Base-by-base conservation (phyloP, 495 filamentous ascomycete species). In the Penicillium canariense region DNA sequence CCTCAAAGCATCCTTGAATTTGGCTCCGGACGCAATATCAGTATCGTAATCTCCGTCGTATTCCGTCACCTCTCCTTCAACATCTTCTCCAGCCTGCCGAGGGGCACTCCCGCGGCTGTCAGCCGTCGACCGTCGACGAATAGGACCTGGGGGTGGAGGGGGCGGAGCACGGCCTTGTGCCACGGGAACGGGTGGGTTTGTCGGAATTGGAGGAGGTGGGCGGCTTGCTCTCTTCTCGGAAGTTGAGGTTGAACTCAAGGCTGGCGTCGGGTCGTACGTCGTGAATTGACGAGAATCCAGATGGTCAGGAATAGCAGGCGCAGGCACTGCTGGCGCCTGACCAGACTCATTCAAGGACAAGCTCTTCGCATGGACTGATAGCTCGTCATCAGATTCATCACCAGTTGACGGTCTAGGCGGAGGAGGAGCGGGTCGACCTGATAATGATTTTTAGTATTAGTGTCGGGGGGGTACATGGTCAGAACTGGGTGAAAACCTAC, bases 31-130 rank as follows among this genome's bases (percentile, higher is more conserved):
- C 1, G 88, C 92, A 59, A 98, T 97, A 68, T 97, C 94, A 34
- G 94, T 98, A 60, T 97, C 94, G 67, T 98, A 97, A 65, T 97
- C 94, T 17, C 92, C 94, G 68, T 98, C 94, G 66, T 97, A 97
- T 68, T 97, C 94, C 2, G 89, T 96, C 31, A 90, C 77, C 65
- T 94, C 91, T 38, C 92, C 89, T 54, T 84, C 89, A 15, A 81
- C 87, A 35, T 89, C 87, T 26, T 84, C 81, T 34, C 78, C 72
- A 22, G 69, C 69, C 50, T 72, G 68, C 20, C 72, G 73, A 52
- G 70, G 70, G 63, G 67, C 51, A 53, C 68, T 74, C 10, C 27
- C 48, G 15, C 77, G 70, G 48, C 71, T 74, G 55, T 90, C 81
- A 35, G 77, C 76, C 18, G 87, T 87, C 3, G 82, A 81, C 42